Evolutionary conservation across 78 protist species (phyloP), one percentile per base, ranked within the genome.

Genomic region (Dictyostelium capitatum): DNA sequence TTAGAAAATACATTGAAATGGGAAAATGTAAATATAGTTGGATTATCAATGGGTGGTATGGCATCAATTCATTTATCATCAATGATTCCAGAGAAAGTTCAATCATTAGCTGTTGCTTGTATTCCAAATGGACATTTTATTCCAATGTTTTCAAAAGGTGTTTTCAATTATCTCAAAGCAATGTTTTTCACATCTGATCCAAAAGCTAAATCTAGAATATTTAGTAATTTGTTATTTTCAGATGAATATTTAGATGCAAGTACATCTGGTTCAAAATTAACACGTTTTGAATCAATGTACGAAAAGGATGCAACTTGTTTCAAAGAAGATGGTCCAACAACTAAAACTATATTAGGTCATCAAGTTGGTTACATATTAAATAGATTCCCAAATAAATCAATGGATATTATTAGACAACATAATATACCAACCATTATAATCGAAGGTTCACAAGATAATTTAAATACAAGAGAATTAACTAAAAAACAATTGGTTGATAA

Each of bases 31-130:
- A 82, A 90, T 57, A 19, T 90, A 1, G 81, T 82, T n/a, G 89
- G 95, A n/a, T 62, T 53, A 7, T 90, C 95, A 30, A 90, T 90
- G 95, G 95, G 95, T 80, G 95, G 95, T 12, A 90, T 90, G 95
- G 70, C 70, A 62, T 62, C 70, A 23, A 62, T 62, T 62, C 70
- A 62, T 62, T 17, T 62, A 0, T 10, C 70, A 23, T 62, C 70
- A 10, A 62, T 10, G 6, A 62, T 62, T 25, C 70, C 70, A 1
- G 20, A 25, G 12, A 62, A 25, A 25, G 41, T 62, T 25, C 70
- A 62, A 62, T 62, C 70, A n/a, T 25, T 62, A 9, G 4, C 6
- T 1, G 25, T 62, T 62, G 70, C 70, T 9, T 62, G 70, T 25
- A 23, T 62, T 3, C 70, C 70, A n/a, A 62, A 62, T 62, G 70